A percentile compares a stretch with the other conserved stretches of the same genome.
Conservation (phyloP, 176 grass and related monocot genomes). For the Carex parvula region DNA sequence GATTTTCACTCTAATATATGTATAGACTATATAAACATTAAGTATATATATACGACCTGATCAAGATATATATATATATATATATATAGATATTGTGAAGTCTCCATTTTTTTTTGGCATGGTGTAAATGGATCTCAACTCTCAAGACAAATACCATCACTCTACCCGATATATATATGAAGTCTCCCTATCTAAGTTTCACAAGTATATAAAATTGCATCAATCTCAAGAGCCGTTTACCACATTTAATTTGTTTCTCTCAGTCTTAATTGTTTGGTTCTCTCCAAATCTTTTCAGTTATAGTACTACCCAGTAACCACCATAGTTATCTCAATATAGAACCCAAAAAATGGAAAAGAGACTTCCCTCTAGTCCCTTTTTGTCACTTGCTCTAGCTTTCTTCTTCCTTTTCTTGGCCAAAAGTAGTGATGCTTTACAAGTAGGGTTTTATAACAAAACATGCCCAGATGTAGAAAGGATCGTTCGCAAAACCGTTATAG, state of each 20-base stretch:
- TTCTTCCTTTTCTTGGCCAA: conserved; percentile 10
- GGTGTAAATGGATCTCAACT: background rate
- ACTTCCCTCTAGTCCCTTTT: background rate
- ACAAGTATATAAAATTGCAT: conserved; percentile 10
- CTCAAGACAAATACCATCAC: background rate
- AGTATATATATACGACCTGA: background rate
- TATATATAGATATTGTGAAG: too few species aligned
- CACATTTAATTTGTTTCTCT: background rate
- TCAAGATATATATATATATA: too few species aligned
- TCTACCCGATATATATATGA: background rate
- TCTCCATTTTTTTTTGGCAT: background rate
- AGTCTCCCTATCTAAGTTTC: background rate
- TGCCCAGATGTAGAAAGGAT: conserved; percentile 61
- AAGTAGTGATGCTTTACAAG: conserved; percentile 25
- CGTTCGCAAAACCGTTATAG: conserved; percentile 47
- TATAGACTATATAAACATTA: too few species aligned
- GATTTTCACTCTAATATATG: too few species aligned
- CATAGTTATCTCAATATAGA: background rate
- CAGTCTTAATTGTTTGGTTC: background rate
- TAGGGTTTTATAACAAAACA: conserved; percentile 52
- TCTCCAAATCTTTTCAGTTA: background rate
- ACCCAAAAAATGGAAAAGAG: conserved; percentile 9
- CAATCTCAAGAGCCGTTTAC: conserved; percentile 15
- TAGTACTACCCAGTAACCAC: background rate
- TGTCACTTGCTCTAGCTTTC: conserved; percentile 11